phyloP scores from a whole-genome alignment of 2,329 filamentous ascomycete genomes.

The Colletotrichum navitas region DNA sequence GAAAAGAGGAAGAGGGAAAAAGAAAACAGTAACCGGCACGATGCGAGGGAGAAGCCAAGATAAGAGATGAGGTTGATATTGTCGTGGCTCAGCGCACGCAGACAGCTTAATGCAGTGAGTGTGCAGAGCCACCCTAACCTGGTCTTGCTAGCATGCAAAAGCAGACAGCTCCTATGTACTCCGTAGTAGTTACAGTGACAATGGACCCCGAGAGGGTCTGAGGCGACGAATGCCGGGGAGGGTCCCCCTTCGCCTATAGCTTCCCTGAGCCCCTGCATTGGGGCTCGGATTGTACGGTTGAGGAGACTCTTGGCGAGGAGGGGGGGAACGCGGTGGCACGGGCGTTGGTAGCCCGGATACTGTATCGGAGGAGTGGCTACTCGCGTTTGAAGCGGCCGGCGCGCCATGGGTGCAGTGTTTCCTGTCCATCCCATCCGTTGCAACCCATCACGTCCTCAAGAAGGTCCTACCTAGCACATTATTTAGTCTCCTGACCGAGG shows the following conservation, averaged over 20 bases:
- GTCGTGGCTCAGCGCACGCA: constrained; percentile 14
- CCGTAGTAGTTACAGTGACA: constrained; percentile 8
- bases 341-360: constrained; percentile 30
- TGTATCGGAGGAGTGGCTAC: constrained; percentile 36
- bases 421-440: background rate
- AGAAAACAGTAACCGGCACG: constrained; percentile 20
- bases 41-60: constrained; percentile 34
- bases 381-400: constrained; percentile 32
- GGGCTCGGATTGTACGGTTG: constrained; percentile 25
- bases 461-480: background rate
- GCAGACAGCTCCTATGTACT: background rate
- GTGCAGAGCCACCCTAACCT: constrained; percentile 3
- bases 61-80: constrained; percentile 41
- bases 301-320: constrained; percentile 28
- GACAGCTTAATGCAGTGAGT: constrained; percentile 14
- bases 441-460: background rate
- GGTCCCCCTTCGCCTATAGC: constrained; percentile 11
- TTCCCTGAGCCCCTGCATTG: constrained; percentile 1
- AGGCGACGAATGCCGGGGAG: constrained; percentile 11
- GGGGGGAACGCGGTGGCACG: constrained; percentile 19
- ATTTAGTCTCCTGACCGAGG: background rate
- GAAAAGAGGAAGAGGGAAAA: constrained; percentile 7
- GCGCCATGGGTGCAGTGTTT: constrained; percentile 16
- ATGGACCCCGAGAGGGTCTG: constrained; percentile 34
- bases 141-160: background rate